Percentiles rank a stretch among this genome's conserved stretches.
phyloP scores from a whole-genome alignment of 2,329 filamentous ascomycete species.

The Didymosphaeria variabile region DNA sequence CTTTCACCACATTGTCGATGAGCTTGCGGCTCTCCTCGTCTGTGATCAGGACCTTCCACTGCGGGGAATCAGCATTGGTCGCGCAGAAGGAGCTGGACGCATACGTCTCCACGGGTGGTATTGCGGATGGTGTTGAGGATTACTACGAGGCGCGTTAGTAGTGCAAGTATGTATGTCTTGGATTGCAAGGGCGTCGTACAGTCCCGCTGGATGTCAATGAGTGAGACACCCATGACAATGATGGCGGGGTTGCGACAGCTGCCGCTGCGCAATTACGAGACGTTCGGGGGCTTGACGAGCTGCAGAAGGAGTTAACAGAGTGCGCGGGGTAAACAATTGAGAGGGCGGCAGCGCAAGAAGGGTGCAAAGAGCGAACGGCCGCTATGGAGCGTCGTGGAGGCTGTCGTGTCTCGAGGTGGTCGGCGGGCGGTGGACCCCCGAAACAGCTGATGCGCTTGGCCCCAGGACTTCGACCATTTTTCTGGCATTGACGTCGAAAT shows the following conservation, averaged over 20 bases:
- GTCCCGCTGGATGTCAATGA: constrained; percentile 84
- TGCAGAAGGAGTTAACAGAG: constrained; percentile 2
- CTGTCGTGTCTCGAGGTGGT: constrained; percentile 8
- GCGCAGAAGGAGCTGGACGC: constrained; percentile 36
- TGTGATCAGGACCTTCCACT: constrained; percentile 98
- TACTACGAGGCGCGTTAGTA: constrained; percentile 59
- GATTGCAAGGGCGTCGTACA: constrained; percentile 55
- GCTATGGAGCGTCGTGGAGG: constrained; percentile 8
- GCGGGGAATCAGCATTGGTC: constrained; percentile 40
- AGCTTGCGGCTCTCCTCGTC: constrained; percentile 86
- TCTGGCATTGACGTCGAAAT: not conserved
- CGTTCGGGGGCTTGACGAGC: not conserved
- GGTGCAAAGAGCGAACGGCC: not conserved
- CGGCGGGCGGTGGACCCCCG: not conserved
- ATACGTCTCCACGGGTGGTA: constrained; percentile 83
- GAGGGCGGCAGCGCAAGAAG: constrained; percentile 2
- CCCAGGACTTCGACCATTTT: constrained; percentile 7
- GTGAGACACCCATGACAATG: constrained; percentile 79
- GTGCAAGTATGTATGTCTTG: constrained; percentile 2
- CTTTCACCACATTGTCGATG: constrained; percentile 87
- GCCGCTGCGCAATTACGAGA: constrained; percentile 17
- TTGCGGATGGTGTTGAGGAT: constrained; percentile 78
- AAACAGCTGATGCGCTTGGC: not conserved
- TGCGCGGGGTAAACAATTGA: not conserved
- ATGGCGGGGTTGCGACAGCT: constrained; percentile 51